These are phyloP conservation scores for Heritiera littoralis DNA, from an alignment of 345 rosid genomes.

Conservation along the genomic window DNA sequence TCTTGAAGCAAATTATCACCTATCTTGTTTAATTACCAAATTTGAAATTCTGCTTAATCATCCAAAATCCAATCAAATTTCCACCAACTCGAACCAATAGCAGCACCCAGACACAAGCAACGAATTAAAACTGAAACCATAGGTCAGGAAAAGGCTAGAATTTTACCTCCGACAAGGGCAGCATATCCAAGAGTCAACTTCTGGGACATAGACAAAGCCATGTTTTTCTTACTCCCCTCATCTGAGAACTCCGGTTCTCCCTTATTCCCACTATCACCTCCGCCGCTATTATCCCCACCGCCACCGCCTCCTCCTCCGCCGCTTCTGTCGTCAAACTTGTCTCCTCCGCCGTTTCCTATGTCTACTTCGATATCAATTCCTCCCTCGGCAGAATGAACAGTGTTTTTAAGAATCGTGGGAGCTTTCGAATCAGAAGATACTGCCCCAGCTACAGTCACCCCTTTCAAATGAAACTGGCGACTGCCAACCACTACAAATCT, in stretches of 20 bases:
- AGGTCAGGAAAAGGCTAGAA: not conserved
- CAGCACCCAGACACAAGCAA: not conserved
- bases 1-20: not conserved
- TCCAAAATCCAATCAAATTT: not conserved
- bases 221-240: constrained; percentile 21
- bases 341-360: constrained; percentile 20
- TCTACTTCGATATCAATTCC: constrained; percentile 29
- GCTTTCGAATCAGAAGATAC: constrained; percentile 33
- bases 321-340: constrained; percentile 20
- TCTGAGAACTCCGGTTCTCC: constrained; percentile 14
- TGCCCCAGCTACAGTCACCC: constrained; percentile 19
- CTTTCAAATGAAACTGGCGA: constrained; percentile 11
- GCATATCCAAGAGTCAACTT: constrained; percentile 59
- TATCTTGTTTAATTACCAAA: not conserved
- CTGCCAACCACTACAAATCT: not conserved
- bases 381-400: constrained; percentile 28
- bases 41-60: not conserved
- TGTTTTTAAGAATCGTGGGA: constrained; percentile 27
- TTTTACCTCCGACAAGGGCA: constrained; percentile 67
- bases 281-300: constrained; percentile 6
- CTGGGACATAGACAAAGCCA: constrained; percentile 65
- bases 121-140: not conserved
- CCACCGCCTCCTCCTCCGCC: constrained; percentile 8
- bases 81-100: not conserved
- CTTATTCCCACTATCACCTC: constrained; percentile 13